A percentile compares a stretch with the other conserved stretches of the same genome.
Conservation (phyloP, 805 yeast species). For the Schwanniomyces polymorphus region DNA sequence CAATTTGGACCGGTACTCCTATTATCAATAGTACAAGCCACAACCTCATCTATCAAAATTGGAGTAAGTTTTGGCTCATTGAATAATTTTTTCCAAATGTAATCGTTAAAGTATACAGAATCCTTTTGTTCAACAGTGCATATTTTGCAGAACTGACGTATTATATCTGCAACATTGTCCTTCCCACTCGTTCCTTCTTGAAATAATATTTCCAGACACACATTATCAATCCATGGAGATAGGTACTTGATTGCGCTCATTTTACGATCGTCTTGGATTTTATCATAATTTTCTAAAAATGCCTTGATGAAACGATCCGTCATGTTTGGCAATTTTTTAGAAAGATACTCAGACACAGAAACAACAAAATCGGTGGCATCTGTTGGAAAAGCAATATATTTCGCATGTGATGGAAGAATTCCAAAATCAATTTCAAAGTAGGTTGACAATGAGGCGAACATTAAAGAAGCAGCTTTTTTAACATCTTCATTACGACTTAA, state of each 20-base stretch:
- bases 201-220: slow-evolving; percentile 56
- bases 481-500: slow-evolving; percentile 59
- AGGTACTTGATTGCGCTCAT: slow-evolving; percentile 51
- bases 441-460: slow-evolving; percentile 61
- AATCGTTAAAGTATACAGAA: slow-evolving; percentile 54
- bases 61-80: slow-evolving; percentile 59
- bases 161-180: slow-evolving; percentile 57
- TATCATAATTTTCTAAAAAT: slow-evolving; percentile 42
- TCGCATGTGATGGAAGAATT: slow-evolving; percentile 51
- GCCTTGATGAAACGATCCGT: slow-evolving; percentile 63
- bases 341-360: slow-evolving; percentile 55
- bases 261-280: slow-evolving; percentile 30
- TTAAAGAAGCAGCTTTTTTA: slow-evolving; percentile 60
- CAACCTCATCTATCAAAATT: slow-evolving; percentile 68
- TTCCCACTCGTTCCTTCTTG: slow-evolving; percentile 59
- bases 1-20: slow-evolving; percentile 75
- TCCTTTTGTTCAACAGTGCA: slow-evolving; percentile 50
- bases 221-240: slow-evolving; percentile 74
- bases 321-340: slow-evolving; percentile 55
- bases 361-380: slow-evolving; percentile 64
- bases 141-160: slow-evolving; percentile 61
- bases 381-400: slow-evolving; percentile 66
- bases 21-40: slow-evolving; percentile 71
- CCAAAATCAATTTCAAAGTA: slow-evolving; percentile 64
- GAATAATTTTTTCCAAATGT: slow-evolving; percentile 68